Evolutionary conservation across 306 rosid genomes (phyloP), one percentile per base, ranked within the genome.

Genomic region (Cucurbita pepo): DNA sequence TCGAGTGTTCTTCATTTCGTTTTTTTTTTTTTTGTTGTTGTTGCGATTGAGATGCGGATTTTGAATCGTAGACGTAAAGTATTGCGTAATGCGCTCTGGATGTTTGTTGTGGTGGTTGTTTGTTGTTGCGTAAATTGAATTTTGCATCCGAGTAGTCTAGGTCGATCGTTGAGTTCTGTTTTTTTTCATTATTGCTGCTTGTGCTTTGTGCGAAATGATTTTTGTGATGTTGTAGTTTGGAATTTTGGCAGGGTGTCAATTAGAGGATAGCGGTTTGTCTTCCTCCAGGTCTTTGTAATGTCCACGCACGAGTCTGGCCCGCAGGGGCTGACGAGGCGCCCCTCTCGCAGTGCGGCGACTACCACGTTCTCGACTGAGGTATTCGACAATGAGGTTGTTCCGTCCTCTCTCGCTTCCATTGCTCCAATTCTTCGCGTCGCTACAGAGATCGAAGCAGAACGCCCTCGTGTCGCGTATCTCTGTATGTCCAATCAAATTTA

Each of bases 391-490:
- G 97, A 88, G 10, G 98, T 90, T 37, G 98, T 93, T 54, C 98
- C 98, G 0, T 88, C 97, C 2, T 86, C 98, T 1, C 88, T 94
- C 21, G 96, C 96, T 15, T 78, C 96, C 77, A 94, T 94, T 62
- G 81, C 88, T 15, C 98, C 98, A 6, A 86, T 90, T 73, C 98
- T 94, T 80, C 97, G 98, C 1, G 92, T 89, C 34, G 98, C 98
- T 58, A 86, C 84, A 1, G 98, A 94, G 83, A 83, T 89, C 43
- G 98, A 94, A 74, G 66, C 70, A 52, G 98, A 94, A 25, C 94
- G 97, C 2, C 91, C 98, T 50, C 91, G 98, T 73, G 96, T 94
- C 37, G 92, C 98, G 6, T 90, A 90, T 79, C 95, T 87, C 73
- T 94, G 98, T 94, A 82, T 8, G 82, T 41, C 21, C 58, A 6